phyloP scores from a whole-genome alignment of 2,329 filamentous ascomycete species.

The Cucurbitaria berberidis region DNA sequence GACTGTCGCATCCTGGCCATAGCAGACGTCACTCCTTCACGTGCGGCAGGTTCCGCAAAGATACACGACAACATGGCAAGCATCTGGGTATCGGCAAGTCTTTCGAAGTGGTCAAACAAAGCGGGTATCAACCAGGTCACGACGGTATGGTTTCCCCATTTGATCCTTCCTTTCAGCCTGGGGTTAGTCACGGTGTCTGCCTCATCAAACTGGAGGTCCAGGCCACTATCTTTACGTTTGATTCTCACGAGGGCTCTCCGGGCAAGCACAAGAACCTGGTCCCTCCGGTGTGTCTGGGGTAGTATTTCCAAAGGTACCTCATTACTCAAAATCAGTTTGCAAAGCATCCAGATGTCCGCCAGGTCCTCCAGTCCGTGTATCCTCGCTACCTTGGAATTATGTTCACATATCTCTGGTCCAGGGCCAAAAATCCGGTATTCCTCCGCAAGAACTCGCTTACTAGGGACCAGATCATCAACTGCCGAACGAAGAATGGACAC shows the following conservation, averaged over 20 bases:
- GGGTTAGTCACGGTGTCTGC: slow-evolving; percentile 48
- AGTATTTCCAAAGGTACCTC: slow-evolving; percentile 74
- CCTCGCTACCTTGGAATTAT: slow-evolving; percentile 81
- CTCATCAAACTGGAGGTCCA: slow-evolving; percentile 57
- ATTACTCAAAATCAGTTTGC: slow-evolving; percentile 77
- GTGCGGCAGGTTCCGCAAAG: slow-evolving; percentile 57
- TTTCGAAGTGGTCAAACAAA: slow-evolving; percentile 66
- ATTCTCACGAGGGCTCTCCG: slow-evolving; percentile 63
- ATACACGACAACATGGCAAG: slow-evolving; percentile 69
- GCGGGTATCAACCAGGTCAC: slow-evolving; percentile 63
- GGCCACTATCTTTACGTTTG: slow-evolving; percentile 56
- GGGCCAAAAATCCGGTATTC: slow-evolving; percentile 86
- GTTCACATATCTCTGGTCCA: slow-evolving; percentile 77
- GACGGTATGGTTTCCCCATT: slow-evolving; percentile 65
- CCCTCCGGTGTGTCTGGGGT: slow-evolving; percentile 59
- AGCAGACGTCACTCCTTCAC: slow-evolving; percentile 48
- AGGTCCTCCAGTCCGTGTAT: slow-evolving; percentile 73
- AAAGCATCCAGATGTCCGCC: slow-evolving; percentile 82
- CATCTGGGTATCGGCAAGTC: slow-evolving; percentile 67
- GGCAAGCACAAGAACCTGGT: slow-evolving; percentile 73
- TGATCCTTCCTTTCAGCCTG: slow-evolving; percentile 53
- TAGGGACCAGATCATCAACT: slow-evolving; percentile 73
- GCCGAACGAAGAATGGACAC: slow-evolving; percentile 70
- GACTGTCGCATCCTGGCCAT: slow-evolving; percentile 46
- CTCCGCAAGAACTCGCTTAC: slow-evolving; percentile 75